Conservation (phyloP, 176 grass and related monocot genomes). For the Musa itinerans region DNA sequence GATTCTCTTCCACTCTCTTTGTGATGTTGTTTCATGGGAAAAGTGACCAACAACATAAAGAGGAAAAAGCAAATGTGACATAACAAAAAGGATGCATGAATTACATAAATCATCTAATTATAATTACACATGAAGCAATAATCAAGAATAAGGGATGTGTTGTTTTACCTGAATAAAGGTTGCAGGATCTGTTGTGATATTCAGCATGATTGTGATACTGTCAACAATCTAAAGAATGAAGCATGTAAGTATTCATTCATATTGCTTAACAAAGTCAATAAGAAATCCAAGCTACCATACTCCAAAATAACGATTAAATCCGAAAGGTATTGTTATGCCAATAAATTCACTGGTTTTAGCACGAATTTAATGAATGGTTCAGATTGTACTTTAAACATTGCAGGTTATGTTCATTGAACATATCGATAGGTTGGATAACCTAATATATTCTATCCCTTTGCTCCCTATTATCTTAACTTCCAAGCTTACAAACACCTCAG, state of each 20-base stretch:
- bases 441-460: too few species aligned
- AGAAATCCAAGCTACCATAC: not conserved
- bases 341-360: not conserved
- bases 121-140: not conserved
- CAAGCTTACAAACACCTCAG: too few species aligned
- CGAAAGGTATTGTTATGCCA: not conserved
- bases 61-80: too few species aligned
- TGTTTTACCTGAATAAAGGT: conserved; percentile 73
- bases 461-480: too few species aligned
- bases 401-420: not conserved
- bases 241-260: not conserved
- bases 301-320: not conserved
- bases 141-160: not conserved
- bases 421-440: too few species aligned
- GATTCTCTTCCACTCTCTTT: too few species aligned
- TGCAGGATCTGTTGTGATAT: conserved; percentile 65
- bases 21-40: too few species aligned
- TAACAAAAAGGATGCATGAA: too few species aligned
- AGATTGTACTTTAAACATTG: not conserved
- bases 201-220: conserved; percentile 30
- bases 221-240: conserved; percentile 41
- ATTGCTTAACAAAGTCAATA: not conserved
- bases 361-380: not conserved
- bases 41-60: too few species aligned
- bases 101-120: too few species aligned